Conservation (phyloP, 192 early-diverging fungal species). For the Backusella morwellensis region DNA sequence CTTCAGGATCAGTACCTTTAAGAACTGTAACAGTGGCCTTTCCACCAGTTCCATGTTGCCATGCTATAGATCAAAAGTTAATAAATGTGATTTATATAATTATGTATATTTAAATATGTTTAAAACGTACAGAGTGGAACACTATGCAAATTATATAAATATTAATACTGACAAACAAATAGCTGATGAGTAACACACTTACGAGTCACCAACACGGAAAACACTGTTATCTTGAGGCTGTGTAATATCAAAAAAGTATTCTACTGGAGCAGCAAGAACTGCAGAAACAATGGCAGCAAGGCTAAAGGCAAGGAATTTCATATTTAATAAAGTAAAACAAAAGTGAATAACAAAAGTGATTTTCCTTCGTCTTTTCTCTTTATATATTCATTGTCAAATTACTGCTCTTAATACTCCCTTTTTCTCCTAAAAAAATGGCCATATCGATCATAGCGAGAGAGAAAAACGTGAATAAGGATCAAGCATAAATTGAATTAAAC, state of each 20-base stretch:
- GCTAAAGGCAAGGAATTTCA: background rate
- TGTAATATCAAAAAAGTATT: background rate
- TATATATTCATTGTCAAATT: background rate
- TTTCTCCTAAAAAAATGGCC: background rate
- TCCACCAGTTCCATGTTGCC: background rate
- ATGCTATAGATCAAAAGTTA: background rate
- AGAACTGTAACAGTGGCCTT: background rate
- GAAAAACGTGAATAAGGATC: constrained; percentile 1
- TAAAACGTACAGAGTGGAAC: background rate
- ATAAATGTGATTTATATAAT: background rate
- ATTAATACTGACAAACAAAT: background rate
- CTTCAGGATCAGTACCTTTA: background rate
- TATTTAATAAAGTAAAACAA: background rate
- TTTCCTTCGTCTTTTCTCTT: background rate
- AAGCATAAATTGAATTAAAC: background rate
- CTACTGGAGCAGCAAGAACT: background rate
- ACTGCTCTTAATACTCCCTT: background rate
- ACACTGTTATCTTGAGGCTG: background rate
- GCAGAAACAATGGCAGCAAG: background rate
- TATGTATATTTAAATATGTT: background rate
- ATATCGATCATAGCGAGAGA: background rate
- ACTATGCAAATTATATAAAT: background rate
- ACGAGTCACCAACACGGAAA: background rate
- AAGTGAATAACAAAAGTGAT: background rate
- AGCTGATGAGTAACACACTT: background rate